phyloP scores from a whole-genome alignment of 176 grass and related monocot species.

The Cenchrus purpureus region DNA sequence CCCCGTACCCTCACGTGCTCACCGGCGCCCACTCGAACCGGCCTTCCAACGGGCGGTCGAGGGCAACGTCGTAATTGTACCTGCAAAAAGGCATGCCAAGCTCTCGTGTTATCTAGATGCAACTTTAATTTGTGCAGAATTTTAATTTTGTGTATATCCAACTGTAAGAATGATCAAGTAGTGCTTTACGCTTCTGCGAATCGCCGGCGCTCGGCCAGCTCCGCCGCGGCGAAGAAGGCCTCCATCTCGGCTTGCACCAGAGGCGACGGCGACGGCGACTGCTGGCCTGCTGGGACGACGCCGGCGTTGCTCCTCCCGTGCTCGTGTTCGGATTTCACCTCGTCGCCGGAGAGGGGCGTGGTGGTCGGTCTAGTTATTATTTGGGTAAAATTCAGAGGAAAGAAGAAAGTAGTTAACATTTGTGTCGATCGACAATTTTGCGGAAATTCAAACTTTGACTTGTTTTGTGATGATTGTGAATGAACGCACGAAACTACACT shows the following conservation, averaged over 20 bases:
- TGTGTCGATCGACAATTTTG: no score
- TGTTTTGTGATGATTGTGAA: not conserved
- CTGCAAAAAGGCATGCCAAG: not conserved
- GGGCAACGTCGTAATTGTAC: conserved; percentile 61
- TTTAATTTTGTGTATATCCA: not conserved
- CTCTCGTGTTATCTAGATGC: not conserved
- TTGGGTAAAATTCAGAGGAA: not conserved
- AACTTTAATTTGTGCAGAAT: not conserved
- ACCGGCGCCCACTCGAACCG: conserved; percentile 53
- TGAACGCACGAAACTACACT: not conserved
- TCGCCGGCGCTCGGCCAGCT: conserved; percentile 45
- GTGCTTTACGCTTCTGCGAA: conserved; percentile 49
- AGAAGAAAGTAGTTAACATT: no score
- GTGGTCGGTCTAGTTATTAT: not conserved
- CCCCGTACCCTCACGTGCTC: conserved; percentile 19
- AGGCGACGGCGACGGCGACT: not conserved
- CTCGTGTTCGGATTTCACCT: not conserved
- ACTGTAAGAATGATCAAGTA: no score
- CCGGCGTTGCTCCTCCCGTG: not conserved
- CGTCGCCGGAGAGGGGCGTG: not conserved
- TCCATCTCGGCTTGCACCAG: conserved; percentile 47
- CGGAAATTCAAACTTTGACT: not conserved
- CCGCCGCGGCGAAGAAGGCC: conserved; percentile 64
- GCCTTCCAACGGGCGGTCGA: conserved; percentile 51
- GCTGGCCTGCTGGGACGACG: not conserved